Evolutionary conservation across 176 grass and related monocot species (phyloP).

Genomic region (Oryza glaberrima): DNA sequence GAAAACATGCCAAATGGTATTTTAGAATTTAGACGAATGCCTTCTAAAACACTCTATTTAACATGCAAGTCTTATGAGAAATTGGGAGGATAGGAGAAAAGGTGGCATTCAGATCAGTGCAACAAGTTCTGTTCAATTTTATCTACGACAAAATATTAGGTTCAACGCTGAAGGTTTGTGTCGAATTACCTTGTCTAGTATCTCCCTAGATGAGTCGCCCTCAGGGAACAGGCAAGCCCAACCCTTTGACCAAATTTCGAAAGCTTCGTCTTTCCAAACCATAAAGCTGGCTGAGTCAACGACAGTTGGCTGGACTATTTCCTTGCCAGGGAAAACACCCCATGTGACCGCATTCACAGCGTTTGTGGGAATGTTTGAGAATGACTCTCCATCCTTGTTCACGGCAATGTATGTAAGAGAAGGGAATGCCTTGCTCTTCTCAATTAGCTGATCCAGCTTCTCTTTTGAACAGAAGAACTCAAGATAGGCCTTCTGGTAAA

Average conservation of each 20-base stretch:
- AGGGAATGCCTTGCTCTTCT: slow-evolving; percentile 63
- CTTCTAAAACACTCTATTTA: background rate
- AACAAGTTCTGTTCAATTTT: background rate
- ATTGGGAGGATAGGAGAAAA: too few relatives aligned
- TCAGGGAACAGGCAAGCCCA: slow-evolving; percentile 70
- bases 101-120: too few relatives aligned
- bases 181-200: slow-evolving; percentile 69
- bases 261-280: slow-evolving; percentile 92
- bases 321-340: slow-evolving; percentile 82
- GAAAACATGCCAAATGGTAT: background rate
- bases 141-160: background rate
- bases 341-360: slow-evolving; percentile 85
- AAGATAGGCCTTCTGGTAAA: slow-evolving; percentile 88
- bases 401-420: slow-evolving; percentile 77
- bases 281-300: slow-evolving; percentile 75
- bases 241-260: slow-evolving; percentile 78
- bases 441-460: slow-evolving; percentile 59
- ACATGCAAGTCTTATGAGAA: too few relatives aligned
- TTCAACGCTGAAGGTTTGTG: background rate
- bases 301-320: slow-evolving; percentile 80
- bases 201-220: slow-evolving; percentile 62
- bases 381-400: slow-evolving; percentile 62
- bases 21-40: background rate
- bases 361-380: slow-evolving; percentile 55
- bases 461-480: slow-evolving; percentile 84